A percentile compares a stretch with the other conserved stretches of the same genome.
These are phyloP conservation scores for Casuarina cunninghamiana DNA, from an alignment of 306 rosid species.

Conservation along the genomic window DNA sequence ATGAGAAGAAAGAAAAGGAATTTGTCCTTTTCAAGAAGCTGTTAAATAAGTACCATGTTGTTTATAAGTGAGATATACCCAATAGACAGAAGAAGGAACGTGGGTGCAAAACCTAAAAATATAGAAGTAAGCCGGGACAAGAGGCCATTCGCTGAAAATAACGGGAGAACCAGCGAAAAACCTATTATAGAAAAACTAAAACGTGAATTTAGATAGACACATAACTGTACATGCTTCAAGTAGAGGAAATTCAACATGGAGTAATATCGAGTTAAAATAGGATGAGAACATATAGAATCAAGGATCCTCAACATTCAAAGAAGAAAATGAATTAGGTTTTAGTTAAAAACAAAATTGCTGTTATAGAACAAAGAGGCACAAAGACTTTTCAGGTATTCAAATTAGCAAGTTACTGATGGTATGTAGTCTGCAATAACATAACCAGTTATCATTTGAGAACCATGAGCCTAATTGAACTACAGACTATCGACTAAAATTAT, in stretches of 20 bases:
- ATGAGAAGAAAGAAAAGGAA: background rate
- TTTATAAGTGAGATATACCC: slow-evolving; percentile 54
- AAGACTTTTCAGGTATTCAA: background rate
- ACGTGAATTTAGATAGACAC: slow-evolving; percentile 22
- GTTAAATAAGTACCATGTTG: slow-evolving; percentile 14
- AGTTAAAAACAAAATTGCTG: background rate
- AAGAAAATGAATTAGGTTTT: background rate
- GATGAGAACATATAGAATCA: background rate
- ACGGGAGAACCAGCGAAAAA: slow-evolving; percentile 72
- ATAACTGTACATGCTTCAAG: slow-evolving; percentile 19
- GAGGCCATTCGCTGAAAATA: slow-evolving; percentile 72
- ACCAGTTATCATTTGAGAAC: background rate
- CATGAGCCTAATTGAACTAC: background rate
- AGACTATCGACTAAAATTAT: background rate
- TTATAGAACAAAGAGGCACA: background rate
- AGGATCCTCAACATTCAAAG: background rate
- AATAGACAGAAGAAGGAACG: slow-evolving; percentile 89
- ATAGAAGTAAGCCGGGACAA: slow-evolving; percentile 80
- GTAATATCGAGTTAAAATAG: background rate
- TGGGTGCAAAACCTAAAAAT: slow-evolving; percentile 88
- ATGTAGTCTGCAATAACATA: background rate
- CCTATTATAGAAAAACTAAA: slow-evolving; percentile 49
- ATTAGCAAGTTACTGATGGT: background rate
- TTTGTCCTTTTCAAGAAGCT: slow-evolving; percentile 6
- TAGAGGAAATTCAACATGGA: slow-evolving; percentile 15